Evolutionary conservation across 2,329 filamentous ascomycete genomes (phyloP), one percentile per base, ranked within the genome.

Genomic region (Didymella arachidicola): DNA sequence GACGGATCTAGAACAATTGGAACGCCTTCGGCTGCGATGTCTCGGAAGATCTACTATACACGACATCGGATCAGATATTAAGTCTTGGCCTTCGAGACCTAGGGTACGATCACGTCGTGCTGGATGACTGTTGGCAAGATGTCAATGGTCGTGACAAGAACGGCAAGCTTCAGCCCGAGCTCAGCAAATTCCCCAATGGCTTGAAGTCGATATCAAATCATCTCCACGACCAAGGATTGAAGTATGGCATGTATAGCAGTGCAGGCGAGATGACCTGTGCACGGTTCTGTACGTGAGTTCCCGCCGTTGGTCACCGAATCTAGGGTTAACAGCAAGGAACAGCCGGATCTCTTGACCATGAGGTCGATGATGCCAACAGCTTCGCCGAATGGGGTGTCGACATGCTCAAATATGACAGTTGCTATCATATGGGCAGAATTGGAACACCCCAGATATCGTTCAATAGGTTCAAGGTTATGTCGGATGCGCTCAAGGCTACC

Each of bases 171-270:
- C 45, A 74, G 67, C 61, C 77, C 57, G 55, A 78, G 19, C 59
- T 61, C 86, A 87, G 64, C 84, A 87, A 3, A 70, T 89, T 89
- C 57, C 87, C 87, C 0, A 75, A 80, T 18, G 87, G 87, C 0
- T 86, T 89, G 59, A 79, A 78, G 8, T 80, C 81, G 0, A 71
- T 84, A 1, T 85, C 85, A 1, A 73, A 82, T 25, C 63, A 65
- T 38, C 60, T 73, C 4, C 70, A 73, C 41, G 42, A 52, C 42
- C 62, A 65, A 61, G 85, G 84, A 2, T 67, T 89, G 43, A 89
- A 89, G 68, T 75, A 88, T 10, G 87, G 87, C 0, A 87, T 89
- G 57, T 89, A 89, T 67, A 83, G 83, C 64, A 83, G 82, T 69
- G 83, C 83, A 0, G 83, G 84, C 41, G 77, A 71, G 14, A 63